phyloP scores from a whole-genome alignment of 2,329 filamentous ascomycete species.

The Pseudodiploospora longispora region DNA sequence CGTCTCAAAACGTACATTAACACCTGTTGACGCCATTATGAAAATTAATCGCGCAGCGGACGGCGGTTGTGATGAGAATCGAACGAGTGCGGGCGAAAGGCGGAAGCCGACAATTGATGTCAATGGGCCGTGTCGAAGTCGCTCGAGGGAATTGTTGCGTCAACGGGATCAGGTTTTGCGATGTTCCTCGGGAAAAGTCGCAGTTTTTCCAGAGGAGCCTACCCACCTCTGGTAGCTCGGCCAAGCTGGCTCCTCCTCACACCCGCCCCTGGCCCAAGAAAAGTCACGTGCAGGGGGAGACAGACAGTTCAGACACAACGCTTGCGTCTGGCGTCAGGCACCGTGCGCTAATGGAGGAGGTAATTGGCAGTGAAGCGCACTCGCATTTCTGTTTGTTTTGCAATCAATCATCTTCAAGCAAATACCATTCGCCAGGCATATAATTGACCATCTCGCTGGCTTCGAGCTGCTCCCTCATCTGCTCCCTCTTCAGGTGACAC shows the following conservation, averaged over 20 bases:
- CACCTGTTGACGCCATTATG: conserved; percentile 60
- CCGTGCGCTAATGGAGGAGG: too few species aligned
- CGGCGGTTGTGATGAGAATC: conserved; percentile 29
- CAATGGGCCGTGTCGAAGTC: conserved; percentile 36
- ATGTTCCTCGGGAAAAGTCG: conserved; percentile 39
- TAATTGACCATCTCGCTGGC: too few species aligned
- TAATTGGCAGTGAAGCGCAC: too few species aligned
- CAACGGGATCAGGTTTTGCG: conserved; percentile 32
- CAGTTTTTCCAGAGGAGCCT: conserved; percentile 30
- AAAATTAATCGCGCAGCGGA: conserved; percentile 33
- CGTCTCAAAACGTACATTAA: conserved; percentile 48
- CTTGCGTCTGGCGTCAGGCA: too few species aligned
- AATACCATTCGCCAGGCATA: too few species aligned
- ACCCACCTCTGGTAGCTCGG: conserved; percentile 26
- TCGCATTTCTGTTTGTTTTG: too few species aligned
- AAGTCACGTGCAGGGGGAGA: too few species aligned
- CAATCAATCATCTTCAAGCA: too few species aligned
- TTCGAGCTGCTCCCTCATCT: too few species aligned
- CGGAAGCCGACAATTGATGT: conserved; percentile 31
- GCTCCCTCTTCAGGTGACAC: too few species aligned
- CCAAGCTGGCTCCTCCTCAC: conserved; percentile 8
- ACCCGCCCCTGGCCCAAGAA: background rate
- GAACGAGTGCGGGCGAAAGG: conserved; percentile 25
- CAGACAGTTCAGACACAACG: too few species aligned
- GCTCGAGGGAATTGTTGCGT: conserved; percentile 32